phyloP scores from a whole-genome alignment of 2,329 filamentous ascomycete genomes.

The Penicillium nordicum region DNA sequence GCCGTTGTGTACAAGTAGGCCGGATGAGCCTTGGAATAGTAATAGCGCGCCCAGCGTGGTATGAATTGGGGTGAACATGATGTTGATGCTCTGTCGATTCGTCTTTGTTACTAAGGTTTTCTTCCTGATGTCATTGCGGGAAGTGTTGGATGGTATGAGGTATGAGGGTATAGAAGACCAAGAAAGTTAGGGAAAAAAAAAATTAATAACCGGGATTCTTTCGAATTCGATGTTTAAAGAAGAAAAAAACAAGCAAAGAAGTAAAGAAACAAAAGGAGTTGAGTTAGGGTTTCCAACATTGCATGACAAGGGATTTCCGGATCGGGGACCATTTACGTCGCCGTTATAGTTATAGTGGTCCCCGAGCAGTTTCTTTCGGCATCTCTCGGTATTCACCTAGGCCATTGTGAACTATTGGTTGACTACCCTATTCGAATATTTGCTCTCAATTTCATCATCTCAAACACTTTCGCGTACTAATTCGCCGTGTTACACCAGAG shows the following conservation, averaged over 20 bases:
- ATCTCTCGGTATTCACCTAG: neutral
- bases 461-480: neutral
- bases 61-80: slow-evolving; percentile 54
- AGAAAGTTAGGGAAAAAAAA: too few relatives aligned
- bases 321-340: slow-evolving; percentile 19
- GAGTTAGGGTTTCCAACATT: slow-evolving; percentile 5
- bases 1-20: slow-evolving; percentile 52
- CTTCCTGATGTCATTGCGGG: slow-evolving; percentile 10
- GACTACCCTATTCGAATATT: neutral
- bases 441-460: neutral
- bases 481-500: neutral
- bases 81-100: neutral
- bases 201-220: neutral
- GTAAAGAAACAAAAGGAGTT: neutral
- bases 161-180: neutral
- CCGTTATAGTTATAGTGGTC: slow-evolving; percentile 13
- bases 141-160: neutral
- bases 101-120: slow-evolving; percentile 8
- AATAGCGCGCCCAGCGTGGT: slow-evolving; percentile 51
- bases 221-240: too few relatives aligned
- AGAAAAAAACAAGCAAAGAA: neutral
- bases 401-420: neutral
- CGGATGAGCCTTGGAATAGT: slow-evolving; percentile 50
- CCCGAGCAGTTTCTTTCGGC: slow-evolving; percentile 11
- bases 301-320: slow-evolving; percentile 7